phyloP scores from a whole-genome alignment of 140 eudicot genomes.

The Anethum foeniculum region DNA sequence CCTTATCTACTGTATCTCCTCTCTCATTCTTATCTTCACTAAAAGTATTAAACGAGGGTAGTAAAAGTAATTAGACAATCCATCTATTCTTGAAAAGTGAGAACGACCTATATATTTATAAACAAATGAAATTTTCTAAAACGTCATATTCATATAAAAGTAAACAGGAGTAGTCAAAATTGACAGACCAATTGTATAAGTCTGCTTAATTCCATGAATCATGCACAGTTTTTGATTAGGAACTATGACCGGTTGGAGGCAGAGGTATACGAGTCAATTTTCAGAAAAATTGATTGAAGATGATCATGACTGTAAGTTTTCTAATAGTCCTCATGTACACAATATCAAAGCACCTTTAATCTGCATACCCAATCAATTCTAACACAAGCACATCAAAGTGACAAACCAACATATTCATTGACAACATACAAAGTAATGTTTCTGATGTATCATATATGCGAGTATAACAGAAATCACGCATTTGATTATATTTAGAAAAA shows the following conservation, averaged over 20 bases:
- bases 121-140: too few species aligned
- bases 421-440: neutral
- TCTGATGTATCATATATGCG: neutral
- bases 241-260: neutral
- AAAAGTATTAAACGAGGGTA: too few species aligned
- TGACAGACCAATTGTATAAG: neutral
- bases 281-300: neutral
- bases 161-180: neutral
- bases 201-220: neutral
- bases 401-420: neutral
- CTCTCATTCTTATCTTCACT: too few species aligned
- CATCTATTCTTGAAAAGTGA: too few species aligned
- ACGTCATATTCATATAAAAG: too few species aligned
- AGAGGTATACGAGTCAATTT: neutral
- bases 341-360: neutral
- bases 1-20: too few species aligned
- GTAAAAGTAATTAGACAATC: too few species aligned
- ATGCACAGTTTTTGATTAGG: neutral
- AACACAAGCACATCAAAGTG: neutral
- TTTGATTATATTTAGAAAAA: neutral
- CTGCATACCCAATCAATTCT: neutral
- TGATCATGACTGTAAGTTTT: neutral
- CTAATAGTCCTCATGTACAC: neutral
- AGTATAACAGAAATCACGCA: neutral
- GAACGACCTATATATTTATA: too few species aligned